Evolutionary conservation across 2,329 filamentous ascomycete species (phyloP).

Genomic region (Graphilbum ipis-grandicollis): DNA sequence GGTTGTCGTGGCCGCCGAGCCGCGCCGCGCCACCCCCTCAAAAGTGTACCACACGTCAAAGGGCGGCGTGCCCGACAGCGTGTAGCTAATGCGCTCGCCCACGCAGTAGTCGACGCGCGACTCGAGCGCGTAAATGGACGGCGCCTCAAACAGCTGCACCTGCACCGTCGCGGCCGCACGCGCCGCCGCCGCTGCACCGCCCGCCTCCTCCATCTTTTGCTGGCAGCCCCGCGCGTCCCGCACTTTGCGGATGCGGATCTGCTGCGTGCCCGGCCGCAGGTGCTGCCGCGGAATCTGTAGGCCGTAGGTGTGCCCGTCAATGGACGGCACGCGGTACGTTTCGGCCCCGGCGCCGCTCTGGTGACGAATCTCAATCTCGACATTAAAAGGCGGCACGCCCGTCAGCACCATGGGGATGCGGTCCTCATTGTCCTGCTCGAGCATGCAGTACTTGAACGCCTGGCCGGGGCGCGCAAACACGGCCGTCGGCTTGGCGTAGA

Average conservation of each 20-base stretch:
- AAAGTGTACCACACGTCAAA: conserved; percentile 92
- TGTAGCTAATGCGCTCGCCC: conserved; percentile 84
- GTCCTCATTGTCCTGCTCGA: conserved; percentile 67
- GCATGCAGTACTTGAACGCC: conserved; percentile 88
- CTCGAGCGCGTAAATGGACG: conserved; percentile 77
- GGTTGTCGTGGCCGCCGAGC: conserved; percentile 59
- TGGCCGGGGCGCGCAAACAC: conserved; percentile 73
- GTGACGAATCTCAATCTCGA: conserved; percentile 89
- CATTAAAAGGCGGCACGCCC: conserved; percentile 69
- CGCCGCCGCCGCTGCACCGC: background rate
- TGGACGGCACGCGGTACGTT: conserved; percentile 63
- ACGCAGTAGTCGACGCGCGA: conserved; percentile 81
- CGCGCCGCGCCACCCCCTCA: conserved; percentile 59
- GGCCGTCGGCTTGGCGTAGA: conserved; percentile 70
- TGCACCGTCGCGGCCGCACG: conserved; percentile 48
- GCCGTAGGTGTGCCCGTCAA: conserved; percentile 55
- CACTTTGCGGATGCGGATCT: conserved; percentile 77
- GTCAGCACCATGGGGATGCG: conserved; percentile 73
- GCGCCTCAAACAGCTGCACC: conserved; percentile 83
- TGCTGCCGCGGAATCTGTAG: conserved; percentile 73
- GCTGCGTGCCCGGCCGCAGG: conserved; percentile 76
- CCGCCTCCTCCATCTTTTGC: conserved; percentile 28
- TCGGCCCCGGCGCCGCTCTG: conserved; percentile 60
- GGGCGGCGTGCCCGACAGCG: conserved; percentile 74
- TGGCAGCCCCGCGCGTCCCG: conserved; percentile 78